Base-by-base conservation (phyloP, 805 yeast genomes). In the Blastobotrys robertii region DNA sequence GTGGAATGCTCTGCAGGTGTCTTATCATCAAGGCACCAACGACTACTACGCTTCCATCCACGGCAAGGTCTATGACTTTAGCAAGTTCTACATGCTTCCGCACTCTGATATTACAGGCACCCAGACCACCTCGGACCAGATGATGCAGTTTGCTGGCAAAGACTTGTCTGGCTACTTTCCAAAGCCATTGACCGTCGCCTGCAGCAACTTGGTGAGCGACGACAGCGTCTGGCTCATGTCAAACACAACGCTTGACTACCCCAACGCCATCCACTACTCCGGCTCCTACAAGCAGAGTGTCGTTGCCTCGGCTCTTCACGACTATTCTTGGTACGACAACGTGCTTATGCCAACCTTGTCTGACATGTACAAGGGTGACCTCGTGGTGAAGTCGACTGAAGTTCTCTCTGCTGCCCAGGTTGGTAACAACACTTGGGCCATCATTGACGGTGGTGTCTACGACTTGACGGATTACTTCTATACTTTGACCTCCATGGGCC, bases 11-110 rank as follows among this genome's bases (percentile, higher is more conserved):
- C 73, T 50, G 73, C 77, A n/a, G 94, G 39, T 67, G 80, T 52
- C 76, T 83, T 0, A 84, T 74, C 64, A 79, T 75, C 52, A 66
- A 82, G 47, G 69, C 77, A 12, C 58, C 67, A 10, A 79, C 87
- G 2, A 41, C 54, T 8, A 92, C 83, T 57, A 86, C 31, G 25
- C 25, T 19, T 19, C 25, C 4, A 19, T 64, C 34, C 57, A 64
- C n/a, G 68, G 68, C 10, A 51, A 55, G 11, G 59, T 64, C 7
- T 64, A 53, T 43, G 68, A 64, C 29, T 51, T 64, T 37, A 49
- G 64, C 9, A 48, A 59, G 30, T 63, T 64, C 42, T 57, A 62
- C 4, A 44, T 60, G 7, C 48, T 63, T 1, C 68, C 64, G 40
- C 62, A 59, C 36, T 67, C 68, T 2, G 44, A 57, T 7, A 50